Base-by-base conservation (phyloP, 331 rosid species). In the Arachis monticola region DNA sequence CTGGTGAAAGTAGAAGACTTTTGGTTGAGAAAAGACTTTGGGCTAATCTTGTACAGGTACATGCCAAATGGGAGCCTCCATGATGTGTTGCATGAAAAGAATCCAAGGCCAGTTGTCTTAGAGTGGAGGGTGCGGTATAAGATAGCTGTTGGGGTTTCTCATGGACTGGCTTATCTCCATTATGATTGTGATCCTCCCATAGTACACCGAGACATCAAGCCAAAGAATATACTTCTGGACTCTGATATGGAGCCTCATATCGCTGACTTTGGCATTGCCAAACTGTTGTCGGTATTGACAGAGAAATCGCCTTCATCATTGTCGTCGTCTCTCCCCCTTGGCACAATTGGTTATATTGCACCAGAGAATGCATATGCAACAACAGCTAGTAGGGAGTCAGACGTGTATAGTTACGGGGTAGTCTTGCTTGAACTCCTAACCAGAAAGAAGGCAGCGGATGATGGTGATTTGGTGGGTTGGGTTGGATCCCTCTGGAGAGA, bases 151-250 rank as follows among this genome's bases (percentile, higher is more conserved):
- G 96, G 97, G 79, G 84, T 84, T 71, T 97, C 97, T 22, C 90
- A 88, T 52, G 99, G 93, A 42, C 70, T 94, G 77, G 83, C 85
- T 9, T 92, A 90, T 82, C 93, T 95, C 66, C 97, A 95, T 76
- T 81, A 82, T 45, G 97, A 95, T 76, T 95, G 92, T 59, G 85
- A 87, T 62, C 97, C 97, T 76, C 69, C 86, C 50, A 86, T 95
- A 12, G 88, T 90, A 48, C 97, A 95, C 81, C 81, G 97, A 44
- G 99, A 92, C 82, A 83, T 95, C 87, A 92, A 95, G 72, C 93
- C 99, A 2, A 83, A 72, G 46, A 95, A 95, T 78, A 90, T 95
- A 60, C 97, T 95, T 67, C 55, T 92, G 12, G 93, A 92, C 73
- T 82, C 90, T 7, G 93, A 90, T 30, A 88, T 92, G 99, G 97